Conservation (phyloP, 2,329 filamentous ascomycete species). For the Colletotrichum nymphaeae region DNA sequence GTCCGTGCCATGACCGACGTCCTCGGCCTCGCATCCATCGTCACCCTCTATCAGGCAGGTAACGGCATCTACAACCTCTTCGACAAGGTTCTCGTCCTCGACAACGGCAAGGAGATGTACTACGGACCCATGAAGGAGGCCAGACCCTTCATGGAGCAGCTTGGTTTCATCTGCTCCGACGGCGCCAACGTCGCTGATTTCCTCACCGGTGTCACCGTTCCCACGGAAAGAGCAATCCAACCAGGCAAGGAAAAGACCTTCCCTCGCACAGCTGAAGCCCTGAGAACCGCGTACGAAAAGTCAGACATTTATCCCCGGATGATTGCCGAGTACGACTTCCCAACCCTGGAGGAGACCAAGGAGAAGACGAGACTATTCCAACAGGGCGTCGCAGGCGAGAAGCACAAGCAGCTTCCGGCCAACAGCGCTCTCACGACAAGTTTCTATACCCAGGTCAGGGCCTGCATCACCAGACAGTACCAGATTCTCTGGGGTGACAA, state of each 20-base stretch:
- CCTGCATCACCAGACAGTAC: slow-evolving; percentile 70
- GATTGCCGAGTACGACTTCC: slow-evolving; percentile 68
- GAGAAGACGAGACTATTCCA: slow-evolving; percentile 65
- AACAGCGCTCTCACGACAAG: slow-evolving; percentile 67
- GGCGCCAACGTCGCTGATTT: slow-evolving; percentile 75
- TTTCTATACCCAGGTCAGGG: slow-evolving; percentile 65
- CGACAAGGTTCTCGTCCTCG: slow-evolving; percentile 76
- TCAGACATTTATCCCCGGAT: slow-evolving; percentile 62
- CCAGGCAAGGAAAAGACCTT: slow-evolving; percentile 52
- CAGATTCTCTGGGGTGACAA: slow-evolving; percentile 75
- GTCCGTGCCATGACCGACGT: slow-evolving; percentile 74
- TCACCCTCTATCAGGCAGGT: slow-evolving; percentile 77
- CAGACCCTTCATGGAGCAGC: slow-evolving; percentile 70
- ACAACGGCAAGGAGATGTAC: slow-evolving; percentile 74
- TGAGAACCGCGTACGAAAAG: slow-evolving; percentile 63
- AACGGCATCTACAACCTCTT: slow-evolving; percentile 78
- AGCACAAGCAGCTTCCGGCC: slow-evolving; percentile 63
- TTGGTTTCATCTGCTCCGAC: slow-evolving; percentile 72
- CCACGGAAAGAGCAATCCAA: slow-evolving; percentile 74
- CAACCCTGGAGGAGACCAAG: slow-evolving; percentile 59
- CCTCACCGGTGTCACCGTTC: slow-evolving; percentile 73
- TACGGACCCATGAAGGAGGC: slow-evolving; percentile 71
- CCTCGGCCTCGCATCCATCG: slow-evolving; percentile 68
- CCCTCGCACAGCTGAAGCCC: slow-evolving; percentile 55
- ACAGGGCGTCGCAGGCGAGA: slow-evolving; percentile 63